These are phyloP conservation scores for Fagus sylvatica DNA, from an alignment of 306 rosid species.

Conservation along the genomic window DNA sequence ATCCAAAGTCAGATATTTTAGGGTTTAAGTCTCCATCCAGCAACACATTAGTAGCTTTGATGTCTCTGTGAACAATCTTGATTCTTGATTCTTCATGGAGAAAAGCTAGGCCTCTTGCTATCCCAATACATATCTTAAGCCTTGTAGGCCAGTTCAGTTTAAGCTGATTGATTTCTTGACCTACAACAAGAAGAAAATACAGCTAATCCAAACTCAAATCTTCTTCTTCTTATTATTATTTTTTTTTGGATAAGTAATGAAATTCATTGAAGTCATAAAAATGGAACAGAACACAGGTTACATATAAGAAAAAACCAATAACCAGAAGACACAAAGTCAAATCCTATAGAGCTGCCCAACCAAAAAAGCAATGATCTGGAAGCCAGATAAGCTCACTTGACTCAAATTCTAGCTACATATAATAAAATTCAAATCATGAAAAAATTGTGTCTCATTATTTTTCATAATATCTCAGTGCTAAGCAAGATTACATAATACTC, in stretches of 20 bases:
- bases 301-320: neutral
- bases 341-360: neutral
- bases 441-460: neutral
- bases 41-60: constrained; percentile 76
- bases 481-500: constrained; percentile 25
- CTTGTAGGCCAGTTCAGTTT: neutral
- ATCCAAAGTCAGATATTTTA: constrained; percentile 77
- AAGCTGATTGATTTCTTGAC: too few relatives aligned
- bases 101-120: constrained; percentile 43
- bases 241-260: too few relatives aligned
- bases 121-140: too few relatives aligned
- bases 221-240: too few relatives aligned
- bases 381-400: neutral
- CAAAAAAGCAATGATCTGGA: neutral
- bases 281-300: too few relatives aligned
- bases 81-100: constrained; percentile 76
- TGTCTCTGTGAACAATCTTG: constrained; percentile 77
- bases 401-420: neutral
- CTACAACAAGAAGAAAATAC: too few relatives aligned
- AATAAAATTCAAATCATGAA: too few relatives aligned
- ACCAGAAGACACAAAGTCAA: neutral
- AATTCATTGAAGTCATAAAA: constrained; percentile 18
- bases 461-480: neutral
- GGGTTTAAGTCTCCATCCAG: constrained; percentile 43
- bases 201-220: too few relatives aligned